Conservation (phyloP, 148 eudicot species). For the Cornus florida region DNA sequence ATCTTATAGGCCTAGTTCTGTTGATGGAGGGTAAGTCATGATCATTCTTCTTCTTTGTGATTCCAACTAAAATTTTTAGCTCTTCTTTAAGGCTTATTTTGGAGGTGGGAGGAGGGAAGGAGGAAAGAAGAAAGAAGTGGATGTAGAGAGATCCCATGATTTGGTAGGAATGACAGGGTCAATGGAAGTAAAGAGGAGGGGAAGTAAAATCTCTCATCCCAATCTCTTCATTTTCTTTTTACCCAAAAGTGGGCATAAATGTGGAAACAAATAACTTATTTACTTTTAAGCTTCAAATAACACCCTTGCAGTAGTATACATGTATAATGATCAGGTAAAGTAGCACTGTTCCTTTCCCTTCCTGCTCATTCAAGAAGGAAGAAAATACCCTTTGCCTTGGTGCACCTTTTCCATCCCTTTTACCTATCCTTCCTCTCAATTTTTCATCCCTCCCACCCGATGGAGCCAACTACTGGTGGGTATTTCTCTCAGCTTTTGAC, state of each 20-base stretch:
- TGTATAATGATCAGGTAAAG: neutral
- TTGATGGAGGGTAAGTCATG: constrained; percentile 56
- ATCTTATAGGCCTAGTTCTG: constrained; percentile 41
- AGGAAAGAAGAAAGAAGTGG: neutral
- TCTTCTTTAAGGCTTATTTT: neutral
- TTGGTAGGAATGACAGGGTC: neutral
- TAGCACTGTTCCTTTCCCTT: no score
- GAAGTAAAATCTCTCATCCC: neutral
- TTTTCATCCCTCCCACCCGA: no score
- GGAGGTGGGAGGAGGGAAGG: neutral
- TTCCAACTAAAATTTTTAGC: constrained; percentile 1
- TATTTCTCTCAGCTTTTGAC: no score
- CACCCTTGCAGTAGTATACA: neutral
- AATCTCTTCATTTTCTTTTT: neutral
- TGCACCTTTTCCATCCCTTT: no score
- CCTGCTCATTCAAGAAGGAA: no score
- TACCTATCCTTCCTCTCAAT: no score
- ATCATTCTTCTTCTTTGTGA: neutral
- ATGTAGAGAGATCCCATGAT: neutral
- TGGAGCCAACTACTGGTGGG: no score
- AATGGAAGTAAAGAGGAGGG: neutral
- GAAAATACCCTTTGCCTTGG: no score
- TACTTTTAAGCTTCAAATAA: neutral
- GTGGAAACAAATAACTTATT: neutral
- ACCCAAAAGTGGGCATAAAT: neutral